phyloP scores from a whole-genome alignment of 2,329 filamentous ascomycete species.

The Ceratocystis colombiana region DNA sequence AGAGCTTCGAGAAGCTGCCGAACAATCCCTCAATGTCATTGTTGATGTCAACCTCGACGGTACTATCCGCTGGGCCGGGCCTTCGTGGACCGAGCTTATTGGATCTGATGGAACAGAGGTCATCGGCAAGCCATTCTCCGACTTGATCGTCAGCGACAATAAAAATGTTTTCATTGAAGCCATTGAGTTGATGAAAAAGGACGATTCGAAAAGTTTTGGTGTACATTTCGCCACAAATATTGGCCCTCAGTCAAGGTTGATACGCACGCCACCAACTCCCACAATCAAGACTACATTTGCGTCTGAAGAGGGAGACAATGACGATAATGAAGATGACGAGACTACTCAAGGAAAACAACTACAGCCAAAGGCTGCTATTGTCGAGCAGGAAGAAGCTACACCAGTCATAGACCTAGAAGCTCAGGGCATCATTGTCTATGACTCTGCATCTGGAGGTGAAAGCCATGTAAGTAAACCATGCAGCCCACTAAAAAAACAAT shows the following conservation, averaged over 20 bases:
- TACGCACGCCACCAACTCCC: constrained; percentile 19
- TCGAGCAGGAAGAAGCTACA: constrained; percentile 38
- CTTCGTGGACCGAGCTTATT: constrained; percentile 89
- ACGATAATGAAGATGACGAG: constrained; percentile 32
- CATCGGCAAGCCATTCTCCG: constrained; percentile 65
- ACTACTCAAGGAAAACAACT: constrained; percentile 3
- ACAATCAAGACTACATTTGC: constrained; percentile 33
- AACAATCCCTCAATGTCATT: constrained; percentile 93
- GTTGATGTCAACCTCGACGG: constrained; percentile 87
- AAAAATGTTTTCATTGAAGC: constrained; percentile 71
- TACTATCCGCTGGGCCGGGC: constrained; percentile 88
- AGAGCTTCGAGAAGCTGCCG: constrained; percentile 87
- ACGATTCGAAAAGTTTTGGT: constrained; percentile 86
- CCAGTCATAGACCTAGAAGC: constrained; percentile 69
- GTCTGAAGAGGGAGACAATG: constrained; percentile 26
- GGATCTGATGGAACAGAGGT: constrained; percentile 66
- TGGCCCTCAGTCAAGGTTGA: constrained; percentile 48
- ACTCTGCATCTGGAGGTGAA: constrained; percentile 72
- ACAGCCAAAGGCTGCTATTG: constrained; percentile 30
- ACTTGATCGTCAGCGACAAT: constrained; percentile 69
- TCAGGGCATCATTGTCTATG: constrained; percentile 97
- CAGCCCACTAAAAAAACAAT: background rate
- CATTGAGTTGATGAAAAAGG: constrained; percentile 78
- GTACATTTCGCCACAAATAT: constrained; percentile 68
- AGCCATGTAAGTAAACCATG: constrained; percentile 64